A percentile compares a stretch with the other conserved stretches of the same genome.
Conservation (phyloP, 2,329 filamentous ascomycete genomes). For the Aspergillus brunneoviolaceus region DNA sequence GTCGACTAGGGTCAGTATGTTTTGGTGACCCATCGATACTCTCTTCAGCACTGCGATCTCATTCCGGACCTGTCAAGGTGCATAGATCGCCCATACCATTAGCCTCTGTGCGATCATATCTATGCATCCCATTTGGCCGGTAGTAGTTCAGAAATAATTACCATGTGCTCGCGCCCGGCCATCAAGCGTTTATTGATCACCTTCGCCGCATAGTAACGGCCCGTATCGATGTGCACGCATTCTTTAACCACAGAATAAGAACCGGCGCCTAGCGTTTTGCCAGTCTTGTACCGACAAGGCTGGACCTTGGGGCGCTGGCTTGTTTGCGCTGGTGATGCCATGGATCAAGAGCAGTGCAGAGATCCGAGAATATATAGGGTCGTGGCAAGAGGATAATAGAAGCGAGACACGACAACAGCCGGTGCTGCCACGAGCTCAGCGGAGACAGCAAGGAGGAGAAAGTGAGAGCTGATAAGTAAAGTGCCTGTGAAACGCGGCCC, state of each 20-base stretch:
- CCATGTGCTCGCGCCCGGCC: slow-evolving; percentile 98
- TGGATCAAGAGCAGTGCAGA: slow-evolving; percentile 14
- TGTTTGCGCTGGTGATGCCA: slow-evolving; percentile 33
- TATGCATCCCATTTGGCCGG: background rate
- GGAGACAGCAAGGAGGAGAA: background rate
- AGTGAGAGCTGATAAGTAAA: background rate
- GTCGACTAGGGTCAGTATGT: slow-evolving; percentile 95
- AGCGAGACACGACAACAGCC: background rate
- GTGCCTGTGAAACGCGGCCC: slow-evolving; percentile 4
- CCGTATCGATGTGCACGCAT: slow-evolving; percentile 97
- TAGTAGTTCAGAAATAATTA: slow-evolving; percentile 41
- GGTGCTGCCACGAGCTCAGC: background rate
- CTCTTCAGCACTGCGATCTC: slow-evolving; percentile 96
- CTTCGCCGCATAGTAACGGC: slow-evolving; percentile 96
- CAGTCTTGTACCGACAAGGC: slow-evolving; percentile 97
- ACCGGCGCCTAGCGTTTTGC: slow-evolving; percentile 93
- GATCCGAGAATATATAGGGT: background rate
- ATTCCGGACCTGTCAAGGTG: slow-evolving; percentile 71
- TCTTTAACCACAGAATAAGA: slow-evolving; percentile 99
- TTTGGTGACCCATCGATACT: slow-evolving; percentile 98
- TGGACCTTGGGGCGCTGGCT: slow-evolving; percentile 67
- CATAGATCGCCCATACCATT: slow-evolving; percentile 13
- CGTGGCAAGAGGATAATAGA: background rate
- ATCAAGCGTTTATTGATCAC: slow-evolving; percentile 99
- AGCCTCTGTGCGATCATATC: slow-evolving; percentile 6